Evolutionary conservation across 73 alveolate genomes (phyloP).

Genomic region (Tetrahymena thermophila): DNA sequence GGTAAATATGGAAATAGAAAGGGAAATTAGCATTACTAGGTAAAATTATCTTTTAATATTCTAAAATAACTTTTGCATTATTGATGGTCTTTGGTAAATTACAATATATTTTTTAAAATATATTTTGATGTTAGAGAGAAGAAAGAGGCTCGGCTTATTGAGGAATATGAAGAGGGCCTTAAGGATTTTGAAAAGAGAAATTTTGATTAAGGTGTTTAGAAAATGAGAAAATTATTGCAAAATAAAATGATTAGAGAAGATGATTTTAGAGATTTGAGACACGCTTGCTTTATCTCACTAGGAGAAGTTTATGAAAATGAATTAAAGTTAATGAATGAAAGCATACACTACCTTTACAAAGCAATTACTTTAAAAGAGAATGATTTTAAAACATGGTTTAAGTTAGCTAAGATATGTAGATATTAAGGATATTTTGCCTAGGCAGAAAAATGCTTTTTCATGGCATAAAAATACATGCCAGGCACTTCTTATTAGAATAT

Average conservation of each 20-base stretch:
- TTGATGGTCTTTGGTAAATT: background rate
- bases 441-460: background rate
- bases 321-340: background rate
- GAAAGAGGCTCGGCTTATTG: background rate
- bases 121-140: background rate
- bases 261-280: background rate
- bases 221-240: background rate
- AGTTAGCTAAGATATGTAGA: background rate
- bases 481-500: background rate
- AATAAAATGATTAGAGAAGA: background rate
- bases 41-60: background rate
- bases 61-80: too few relatives aligned
- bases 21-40: background rate
- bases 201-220: background rate
- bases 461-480: background rate
- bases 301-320: background rate
- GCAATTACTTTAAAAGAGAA: background rate
- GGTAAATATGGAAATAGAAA: background rate
- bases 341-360: background rate
- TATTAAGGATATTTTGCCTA: background rate
- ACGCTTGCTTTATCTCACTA: background rate
- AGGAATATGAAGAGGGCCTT: background rate
- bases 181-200: background rate
- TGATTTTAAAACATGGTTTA: background rate
- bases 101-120: background rate